phyloP scores from a whole-genome alignment of 106 monocot species.

The Allium cepa region DNA sequence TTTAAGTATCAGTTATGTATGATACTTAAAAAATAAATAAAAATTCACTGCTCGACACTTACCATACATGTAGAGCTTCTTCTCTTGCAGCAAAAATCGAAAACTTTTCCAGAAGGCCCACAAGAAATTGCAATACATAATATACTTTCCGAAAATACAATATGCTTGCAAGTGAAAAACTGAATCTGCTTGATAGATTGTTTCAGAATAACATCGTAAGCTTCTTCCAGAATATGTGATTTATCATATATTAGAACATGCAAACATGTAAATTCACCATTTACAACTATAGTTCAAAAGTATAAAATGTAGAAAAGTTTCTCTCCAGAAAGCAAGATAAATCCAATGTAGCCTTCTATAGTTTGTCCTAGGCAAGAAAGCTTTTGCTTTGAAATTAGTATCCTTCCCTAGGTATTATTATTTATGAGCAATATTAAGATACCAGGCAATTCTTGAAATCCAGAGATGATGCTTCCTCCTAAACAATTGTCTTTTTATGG shows the following conservation, averaged over 20 bases:
- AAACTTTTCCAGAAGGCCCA: conserved; percentile 76
- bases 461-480: conserved; percentile 55
- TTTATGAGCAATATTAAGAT: conserved; percentile 66
- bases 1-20: not conserved
- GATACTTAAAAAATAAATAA: not conserved
- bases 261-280: too few species aligned
- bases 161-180: conserved; percentile 87
- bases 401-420: conserved; percentile 69
- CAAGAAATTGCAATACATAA: conserved; percentile 62
- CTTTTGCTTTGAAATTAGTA: conserved; percentile 53
- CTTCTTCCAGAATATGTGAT: conserved; percentile 45
- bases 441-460: conserved; percentile 68
- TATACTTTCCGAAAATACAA: conserved; percentile 85
- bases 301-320: conserved; percentile 71
- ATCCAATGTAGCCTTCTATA: conserved; percentile 66
- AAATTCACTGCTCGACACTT: conserved; percentile 2
- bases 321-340: conserved; percentile 88
- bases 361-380: conserved; percentile 6
- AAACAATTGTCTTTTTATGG: conserved; percentile 11
- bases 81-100: conserved; percentile 87
- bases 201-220: conserved; percentile 71
- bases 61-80: conserved; percentile 66
- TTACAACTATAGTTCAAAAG: too few species aligned
- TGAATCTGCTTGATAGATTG: conserved; percentile 33
- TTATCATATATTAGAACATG: too few species aligned